A percentile compares a stretch with the other conserved stretches of the same genome.
phyloP scores from a whole-genome alignment of 169 alveolate species.

The Plasmodium inui region DNA sequence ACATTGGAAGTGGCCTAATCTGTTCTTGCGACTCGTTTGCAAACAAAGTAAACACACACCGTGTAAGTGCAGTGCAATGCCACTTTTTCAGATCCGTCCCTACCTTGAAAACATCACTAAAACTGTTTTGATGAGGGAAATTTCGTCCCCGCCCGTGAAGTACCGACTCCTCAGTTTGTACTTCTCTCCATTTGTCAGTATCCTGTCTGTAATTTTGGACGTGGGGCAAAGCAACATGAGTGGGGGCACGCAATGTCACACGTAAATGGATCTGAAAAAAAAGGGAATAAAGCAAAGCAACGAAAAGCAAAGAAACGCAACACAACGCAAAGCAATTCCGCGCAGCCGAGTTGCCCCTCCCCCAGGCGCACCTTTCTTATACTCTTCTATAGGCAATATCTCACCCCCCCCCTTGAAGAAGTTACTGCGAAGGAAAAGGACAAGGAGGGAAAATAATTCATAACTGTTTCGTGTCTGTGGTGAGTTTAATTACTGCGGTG shows the following conservation, averaged over 20 bases:
- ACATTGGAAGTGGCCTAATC: not conserved
- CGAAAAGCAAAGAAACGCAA: not conserved
- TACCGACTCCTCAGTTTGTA: slow-evolving; percentile 18
- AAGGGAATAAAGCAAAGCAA: not conserved
- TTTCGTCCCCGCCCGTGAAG: slow-evolving; percentile 41
- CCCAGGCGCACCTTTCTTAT: slow-evolving; percentile 24
- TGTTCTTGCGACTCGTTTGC: not conserved
- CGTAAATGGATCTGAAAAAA: not conserved
- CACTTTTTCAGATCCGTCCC: not conserved
- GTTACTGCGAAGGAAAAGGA: slow-evolving; percentile 25
- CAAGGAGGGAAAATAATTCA: not conserved
- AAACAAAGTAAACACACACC: not conserved
- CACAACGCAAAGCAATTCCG: not conserved
- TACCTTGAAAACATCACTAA: slow-evolving; percentile 39
- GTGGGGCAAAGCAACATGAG: not conserved
- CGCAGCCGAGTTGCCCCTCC: not conserved
- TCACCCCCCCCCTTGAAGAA: slow-evolving; percentile 68
- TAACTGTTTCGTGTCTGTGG: not conserved
- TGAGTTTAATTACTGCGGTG: not conserved
- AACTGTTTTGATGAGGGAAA: slow-evolving; percentile 25
- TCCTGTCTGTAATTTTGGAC: slow-evolving; percentile 2
- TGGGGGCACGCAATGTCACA: not conserved
- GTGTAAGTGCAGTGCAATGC: not conserved
- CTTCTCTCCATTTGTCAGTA: slow-evolving; percentile 29
- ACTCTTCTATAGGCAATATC: slow-evolving; percentile 49